phyloP scores from a whole-genome alignment of 306 rosid species.

The Casuarina glauca region DNA sequence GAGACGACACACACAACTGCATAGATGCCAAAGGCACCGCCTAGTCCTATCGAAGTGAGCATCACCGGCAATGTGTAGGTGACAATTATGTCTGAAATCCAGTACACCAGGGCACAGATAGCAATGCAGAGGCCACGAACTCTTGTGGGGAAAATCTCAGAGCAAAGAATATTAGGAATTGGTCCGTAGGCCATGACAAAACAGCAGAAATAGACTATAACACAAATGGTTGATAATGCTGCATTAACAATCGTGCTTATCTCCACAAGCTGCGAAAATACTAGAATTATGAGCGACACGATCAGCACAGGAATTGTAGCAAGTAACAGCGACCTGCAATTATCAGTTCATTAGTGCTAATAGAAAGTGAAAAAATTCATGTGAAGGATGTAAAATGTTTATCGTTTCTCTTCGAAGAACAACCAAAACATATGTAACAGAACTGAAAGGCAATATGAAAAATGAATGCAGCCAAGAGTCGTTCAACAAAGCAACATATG shows the following conservation, averaged over 20 bases:
- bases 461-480: too few relatives aligned
- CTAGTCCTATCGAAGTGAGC: conserved; percentile 60
- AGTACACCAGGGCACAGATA: conserved; percentile 63
- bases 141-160: conserved; percentile 79
- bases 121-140: conserved; percentile 88
- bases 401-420: too few relatives aligned
- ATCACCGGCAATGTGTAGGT: conserved; percentile 64
- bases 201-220: conserved; percentile 57
- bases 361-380: background rate
- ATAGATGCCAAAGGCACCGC: conserved; percentile 63
- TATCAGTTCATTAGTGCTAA: conserved; percentile 5
- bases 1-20: conserved; percentile 61
- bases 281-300: conserved; percentile 49
- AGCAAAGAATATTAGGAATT: conserved; percentile 73
- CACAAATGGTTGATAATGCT: conserved; percentile 62
- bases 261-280: conserved; percentile 39
- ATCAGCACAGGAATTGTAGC: conserved; percentile 69
- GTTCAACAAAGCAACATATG: too few relatives aligned
- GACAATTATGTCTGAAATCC: conserved; percentile 70
- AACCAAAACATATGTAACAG: too few relatives aligned
- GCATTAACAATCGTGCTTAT: conserved; percentile 54
- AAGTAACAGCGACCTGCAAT: conserved; percentile 65
- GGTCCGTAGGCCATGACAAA: conserved; percentile 80
- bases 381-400: background rate
- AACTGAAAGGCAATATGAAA: too few relatives aligned